A percentile compares a stretch with the other conserved stretches of the same genome.
Evolutionary conservation across 2,329 filamentous ascomycete genomes (phyloP).

Genomic region (Sporothrix protearum): DNA sequence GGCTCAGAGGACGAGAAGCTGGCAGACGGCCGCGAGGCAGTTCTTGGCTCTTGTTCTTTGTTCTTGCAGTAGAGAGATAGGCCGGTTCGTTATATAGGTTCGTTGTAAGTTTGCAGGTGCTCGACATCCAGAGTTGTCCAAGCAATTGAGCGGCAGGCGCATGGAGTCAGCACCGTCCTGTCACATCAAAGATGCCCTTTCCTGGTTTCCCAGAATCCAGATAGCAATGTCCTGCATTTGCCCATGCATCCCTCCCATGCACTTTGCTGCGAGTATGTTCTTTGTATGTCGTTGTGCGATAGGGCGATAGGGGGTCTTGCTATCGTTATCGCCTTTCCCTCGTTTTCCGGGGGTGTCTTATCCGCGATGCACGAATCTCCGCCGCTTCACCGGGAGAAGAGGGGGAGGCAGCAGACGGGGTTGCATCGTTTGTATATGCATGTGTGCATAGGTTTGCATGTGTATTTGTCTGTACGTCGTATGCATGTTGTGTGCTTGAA

Average conservation of each 20-base stretch:
- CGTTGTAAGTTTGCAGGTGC: background rate
- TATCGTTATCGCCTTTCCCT: background rate
- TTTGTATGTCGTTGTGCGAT: background rate
- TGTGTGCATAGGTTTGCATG: background rate
- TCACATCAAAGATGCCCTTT: background rate
- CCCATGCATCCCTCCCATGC: background rate
- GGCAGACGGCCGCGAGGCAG: background rate
- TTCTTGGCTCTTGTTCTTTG: background rate
- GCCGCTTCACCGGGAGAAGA: slow-evolving; percentile 1
- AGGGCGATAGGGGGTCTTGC: background rate
- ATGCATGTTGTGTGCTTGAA: background rate
- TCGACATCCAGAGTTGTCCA: background rate
- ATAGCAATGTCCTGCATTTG: background rate
- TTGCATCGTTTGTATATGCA: background rate
- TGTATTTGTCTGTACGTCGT: background rate
- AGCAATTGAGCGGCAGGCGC: background rate
- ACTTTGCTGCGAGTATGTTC: background rate
- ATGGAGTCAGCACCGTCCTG: background rate
- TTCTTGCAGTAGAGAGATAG: background rate
- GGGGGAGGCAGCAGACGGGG: background rate
- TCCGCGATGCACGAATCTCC: slow-evolving; percentile 6
- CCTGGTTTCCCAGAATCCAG: background rate
- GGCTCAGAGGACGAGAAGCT: background rate
- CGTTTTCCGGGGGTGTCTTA: background rate
- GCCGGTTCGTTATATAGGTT: background rate